A percentile compares a stretch with the other conserved stretches of the same genome.
phyloP scores from a whole-genome alignment of 2,329 filamentous ascomycete species.

The Paramyrothecium sp. region DNA sequence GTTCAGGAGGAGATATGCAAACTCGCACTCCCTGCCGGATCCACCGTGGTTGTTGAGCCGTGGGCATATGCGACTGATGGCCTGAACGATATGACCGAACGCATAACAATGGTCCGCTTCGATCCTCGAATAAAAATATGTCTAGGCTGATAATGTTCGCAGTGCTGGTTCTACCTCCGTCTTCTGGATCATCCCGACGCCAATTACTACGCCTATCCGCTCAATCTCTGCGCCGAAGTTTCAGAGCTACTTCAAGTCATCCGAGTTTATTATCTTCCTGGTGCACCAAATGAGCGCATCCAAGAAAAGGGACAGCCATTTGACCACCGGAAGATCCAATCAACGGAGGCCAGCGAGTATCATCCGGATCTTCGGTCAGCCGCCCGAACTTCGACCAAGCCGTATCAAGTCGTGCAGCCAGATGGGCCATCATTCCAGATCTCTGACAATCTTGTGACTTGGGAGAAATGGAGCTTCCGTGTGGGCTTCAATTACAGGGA shows the following conservation, averaged over 20 bases:
- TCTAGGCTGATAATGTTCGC: fast-evolving
- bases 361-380: slow-evolving; percentile 23
- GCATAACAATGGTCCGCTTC: slow-evolving; percentile 44
- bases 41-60: slow-evolving; percentile 47
- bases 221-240: slow-evolving; percentile 49
- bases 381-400: slow-evolving; percentile 24
- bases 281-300: slow-evolving; percentile 25
- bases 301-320: slow-evolving; percentile 30
- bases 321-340: slow-evolving; percentile 39
- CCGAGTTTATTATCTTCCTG: slow-evolving; percentile 44
- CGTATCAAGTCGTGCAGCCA: slow-evolving; percentile 27
- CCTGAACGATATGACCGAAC: slow-evolving; percentile 45
- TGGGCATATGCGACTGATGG: slow-evolving; percentile 57
- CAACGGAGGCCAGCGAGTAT: slow-evolving; percentile 38
- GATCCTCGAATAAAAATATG: background rate
- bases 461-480: slow-evolving; percentile 67
- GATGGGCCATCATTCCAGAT: slow-evolving; percentile 37
- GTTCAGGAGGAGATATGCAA: slow-evolving; percentile 41
- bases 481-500: slow-evolving; percentile 70
- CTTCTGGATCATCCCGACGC: slow-evolving; percentile 41
- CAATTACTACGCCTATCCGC: slow-evolving; percentile 55
- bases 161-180: slow-evolving; percentile 26
- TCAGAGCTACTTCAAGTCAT: slow-evolving; percentile 43
- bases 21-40: slow-evolving; percentile 41
- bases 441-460: slow-evolving; percentile 40